Percentiles rank a stretch among this genome's conserved stretches.
These are phyloP conservation scores for Cytospora chrysosperma DNA, from an alignment of 2,329 filamentous ascomycete genomes.

Conservation along the genomic window DNA sequence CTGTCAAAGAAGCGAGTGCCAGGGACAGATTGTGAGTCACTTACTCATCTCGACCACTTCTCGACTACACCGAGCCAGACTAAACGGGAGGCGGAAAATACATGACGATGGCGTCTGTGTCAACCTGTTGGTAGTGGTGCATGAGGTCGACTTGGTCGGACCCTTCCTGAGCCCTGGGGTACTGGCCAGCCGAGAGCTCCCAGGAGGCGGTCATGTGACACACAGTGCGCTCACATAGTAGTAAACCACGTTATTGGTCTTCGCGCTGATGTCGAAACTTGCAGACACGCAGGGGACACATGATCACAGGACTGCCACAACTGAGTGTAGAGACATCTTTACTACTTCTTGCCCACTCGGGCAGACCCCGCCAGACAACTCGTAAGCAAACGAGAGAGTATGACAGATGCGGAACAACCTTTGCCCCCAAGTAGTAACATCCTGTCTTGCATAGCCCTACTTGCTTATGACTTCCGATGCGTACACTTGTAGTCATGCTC, in stretches of 20 bases:
- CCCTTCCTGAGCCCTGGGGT: constrained; percentile 43
- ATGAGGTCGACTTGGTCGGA: constrained; percentile 37
- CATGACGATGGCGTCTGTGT: constrained; percentile 43
- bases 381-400: not conserved
- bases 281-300: not conserved
- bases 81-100: no score
- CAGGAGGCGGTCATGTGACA: not conserved
- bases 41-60: no score
- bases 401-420: not conserved
- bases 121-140: constrained; percentile 39
- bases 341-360: constrained; percentile 10
- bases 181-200: not conserved
- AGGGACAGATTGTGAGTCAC: no score
- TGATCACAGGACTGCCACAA: not conserved
- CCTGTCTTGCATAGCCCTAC: no score
- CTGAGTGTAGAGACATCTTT: constrained; percentile 11
- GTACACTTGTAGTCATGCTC: no score
- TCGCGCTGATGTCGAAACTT: constrained; percentile 34
- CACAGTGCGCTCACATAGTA: constrained; percentile 38
- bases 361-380: not conserved
- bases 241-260: constrained; percentile 43
- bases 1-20: no score
- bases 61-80: no score
- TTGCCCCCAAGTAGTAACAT: no score
- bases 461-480: no score